Base-by-base conservation (phyloP, 2,329 filamentous ascomycete genomes). In the Penicillium rolfsii region DNA sequence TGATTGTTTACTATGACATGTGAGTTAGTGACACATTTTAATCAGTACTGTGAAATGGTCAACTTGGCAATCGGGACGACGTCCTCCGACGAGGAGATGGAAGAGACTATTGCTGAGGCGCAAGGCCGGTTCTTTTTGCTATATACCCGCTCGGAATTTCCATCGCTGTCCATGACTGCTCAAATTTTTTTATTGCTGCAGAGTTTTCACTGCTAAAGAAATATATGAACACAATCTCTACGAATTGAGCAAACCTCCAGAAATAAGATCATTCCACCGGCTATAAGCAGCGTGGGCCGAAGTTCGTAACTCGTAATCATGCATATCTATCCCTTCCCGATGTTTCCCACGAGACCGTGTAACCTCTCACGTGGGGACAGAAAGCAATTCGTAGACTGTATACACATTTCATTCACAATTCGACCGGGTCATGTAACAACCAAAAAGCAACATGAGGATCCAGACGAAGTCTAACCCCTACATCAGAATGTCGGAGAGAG, bases 341-440 rank as follows among this genome's bases (percentile, higher is more conserved):
- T 55, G 55, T 53, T 36, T 43, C 41, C 57, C 60, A 63, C 58
- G 60, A 55, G 58, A 58, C 53, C 38, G 40, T 60, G 60, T 63
- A 54, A 55, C 55, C 9, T 59, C 16, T 28, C 49, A 41, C 33
- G 45, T 33, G 28, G 33, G 19, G 40, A 46, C 19, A 24, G 5
- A 26, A 19, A 14, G 35, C 7, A 12, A 24, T 43, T 33, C 41
- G 38, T 16, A 6, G 19, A 7, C n/a, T 38, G 33, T 19, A 50
- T 61, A 46, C 2, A 6, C 35, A 43, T 33, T 12, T 36, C 35
- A 5, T 36, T 36, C 12, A 36, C 14, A 33, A 57, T 22, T 57
- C 56, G 36, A 57, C 24, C 35, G 9, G 28, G 11, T 12, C 41
- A 11, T 11, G 14, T 30, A 49, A n/a, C 22, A 22, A 19, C 24